Evolutionary conservation across 148 eudicot species (phyloP), one percentile per base, ranked within the genome.

Genomic region (Pharnaceum exiguum): DNA sequence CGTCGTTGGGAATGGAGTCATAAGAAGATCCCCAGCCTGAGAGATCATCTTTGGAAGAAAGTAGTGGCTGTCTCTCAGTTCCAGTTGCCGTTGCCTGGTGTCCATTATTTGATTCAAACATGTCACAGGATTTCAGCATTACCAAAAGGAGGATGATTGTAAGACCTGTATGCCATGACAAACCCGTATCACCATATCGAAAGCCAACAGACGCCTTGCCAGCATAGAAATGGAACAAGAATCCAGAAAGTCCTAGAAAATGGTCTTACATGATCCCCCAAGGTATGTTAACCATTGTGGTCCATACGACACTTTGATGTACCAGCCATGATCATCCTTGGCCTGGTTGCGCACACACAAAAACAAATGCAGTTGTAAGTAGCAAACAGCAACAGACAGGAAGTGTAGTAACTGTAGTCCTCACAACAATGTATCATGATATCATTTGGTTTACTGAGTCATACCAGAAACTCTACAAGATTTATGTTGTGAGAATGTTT

Each of bases 11-110:
- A 32, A 50, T 33, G 9, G 80, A 77, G 51, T 77, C 88, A 50
- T 74, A 82, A 3, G 84, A 79, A n/a, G 88, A 82, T 5, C 82
- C 82, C 80, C 62, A 66, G 36, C 72, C 74, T 2, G 66, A 69
- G 53, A 70, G 48, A 51, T 71, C 73, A 29, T 77, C 73, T 58
- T 82, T 79, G 10, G 51, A 71, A 13, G 79, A 69, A 49, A 79
- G 73, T 58, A 82, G 46, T 45, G 88, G 80, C 28, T 76, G 79
- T 63, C 72, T 71, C 18, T 58, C 67, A 16, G 47, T 51, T 54
- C 27, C 66, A 47, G 17, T 55, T 65, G 65, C 75, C 17, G 25
- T 55, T 39, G 23, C 39, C 50, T 33, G 68, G 31, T 63, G n/a
- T 45, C 66, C 18, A n/a, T 45, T 56, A 22, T 36, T 44, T 24